Conservation (phyloP, 768 basidiomycete species). For the Ramaria sp. region DNA sequence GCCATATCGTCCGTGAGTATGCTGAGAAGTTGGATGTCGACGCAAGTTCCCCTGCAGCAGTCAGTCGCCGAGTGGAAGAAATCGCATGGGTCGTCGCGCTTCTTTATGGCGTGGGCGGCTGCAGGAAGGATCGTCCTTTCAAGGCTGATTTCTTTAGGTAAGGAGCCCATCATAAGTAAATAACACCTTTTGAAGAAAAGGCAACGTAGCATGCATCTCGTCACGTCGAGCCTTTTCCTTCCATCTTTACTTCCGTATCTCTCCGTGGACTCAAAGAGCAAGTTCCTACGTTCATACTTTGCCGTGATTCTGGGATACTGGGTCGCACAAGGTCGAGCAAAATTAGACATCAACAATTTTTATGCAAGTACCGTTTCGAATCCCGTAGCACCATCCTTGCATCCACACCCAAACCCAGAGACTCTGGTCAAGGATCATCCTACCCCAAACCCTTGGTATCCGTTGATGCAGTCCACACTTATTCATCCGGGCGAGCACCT, state of each 20-base stretch:
- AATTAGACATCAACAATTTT: conserved; percentile 39
- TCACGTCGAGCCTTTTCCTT: conserved; percentile 57
- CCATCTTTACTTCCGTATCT: conserved; percentile 32
- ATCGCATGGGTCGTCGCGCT: conserved; percentile 42
- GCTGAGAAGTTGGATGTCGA: conserved; percentile 13
- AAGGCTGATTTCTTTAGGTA: conserved; percentile 52
- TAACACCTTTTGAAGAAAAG: conserved; percentile 5
- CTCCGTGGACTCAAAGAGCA: conserved; percentile 30
- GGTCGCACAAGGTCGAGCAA: conserved; percentile 43
- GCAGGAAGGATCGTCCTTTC: conserved; percentile 30
- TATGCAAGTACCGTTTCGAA: conserved; percentile 19
- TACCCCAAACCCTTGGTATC: conserved; percentile 48
- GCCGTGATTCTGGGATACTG: conserved; percentile 39
- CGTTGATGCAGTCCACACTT: conserved; percentile 40
- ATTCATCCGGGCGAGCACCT: conserved; percentile 50
- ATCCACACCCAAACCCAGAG: conserved; percentile 12
- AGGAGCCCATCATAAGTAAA: not conserved
- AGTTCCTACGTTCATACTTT: conserved; percentile 52
- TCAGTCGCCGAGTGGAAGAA: conserved; percentile 53
- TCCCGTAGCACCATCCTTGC: conserved; percentile 14
- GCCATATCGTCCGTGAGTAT: conserved; percentile 14
- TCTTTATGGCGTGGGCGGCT: conserved; percentile 48
- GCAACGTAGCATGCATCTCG: conserved; percentile 42
- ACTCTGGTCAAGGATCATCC: conserved; percentile 16
- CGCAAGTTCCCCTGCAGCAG: conserved; percentile 15